Base-by-base conservation (phyloP, 1,139 yeast genomes). In the Candida freyschussii region DNA sequence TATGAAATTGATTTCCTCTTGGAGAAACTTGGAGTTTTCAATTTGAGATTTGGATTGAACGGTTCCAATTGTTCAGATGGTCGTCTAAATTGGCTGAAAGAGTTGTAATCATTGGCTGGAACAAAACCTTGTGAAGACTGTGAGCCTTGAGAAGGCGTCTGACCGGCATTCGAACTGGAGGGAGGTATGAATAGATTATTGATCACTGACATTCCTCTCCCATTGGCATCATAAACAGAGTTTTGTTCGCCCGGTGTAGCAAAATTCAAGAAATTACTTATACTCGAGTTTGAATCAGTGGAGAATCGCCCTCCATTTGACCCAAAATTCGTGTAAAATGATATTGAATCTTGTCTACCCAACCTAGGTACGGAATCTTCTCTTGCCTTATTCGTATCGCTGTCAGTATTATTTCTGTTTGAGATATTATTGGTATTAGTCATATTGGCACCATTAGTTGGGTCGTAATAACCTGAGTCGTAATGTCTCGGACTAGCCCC, bases 41-140 rank as follows among this genome's bases (percentile, higher is more conserved):
- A 46, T 32, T 56, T 47, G 6, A 43, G 30, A 1, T 51, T 50
- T 3, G 67, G 59, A 32, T 62, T 53, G 40, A 65, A 67, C 3
- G 71, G 67, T 32, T 67, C 72, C 27, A 65, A 37, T 31, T 64
- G 71, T 42, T 66, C 72, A 30, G 69, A 62, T 13, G 65, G 67
- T 30, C 70, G 52, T 38, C 71, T 53, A 14, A 40, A 29, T 21
- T 43, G 45, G 4, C 37, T 34, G 12, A 34, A 48, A 2, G 42
- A 24, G 16, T 30, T 32, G 27, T 35, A 49, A 13, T 44, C 51
- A 13, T 29, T 35, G 5, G 44, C 18, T 18, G 50, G 42, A 2
- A 43, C 11, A 26, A 38, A 39, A 13, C 37, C 36, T 9, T 37
- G 32, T 9, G 21, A 12, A 8, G 13, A 13, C 12, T 17, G 18